Percentiles rank a stretch among this genome's conserved stretches.
phyloP scores from a whole-genome alignment of 2,329 filamentous ascomycete genomes.

The Ophioceras dolichostomum region DNA sequence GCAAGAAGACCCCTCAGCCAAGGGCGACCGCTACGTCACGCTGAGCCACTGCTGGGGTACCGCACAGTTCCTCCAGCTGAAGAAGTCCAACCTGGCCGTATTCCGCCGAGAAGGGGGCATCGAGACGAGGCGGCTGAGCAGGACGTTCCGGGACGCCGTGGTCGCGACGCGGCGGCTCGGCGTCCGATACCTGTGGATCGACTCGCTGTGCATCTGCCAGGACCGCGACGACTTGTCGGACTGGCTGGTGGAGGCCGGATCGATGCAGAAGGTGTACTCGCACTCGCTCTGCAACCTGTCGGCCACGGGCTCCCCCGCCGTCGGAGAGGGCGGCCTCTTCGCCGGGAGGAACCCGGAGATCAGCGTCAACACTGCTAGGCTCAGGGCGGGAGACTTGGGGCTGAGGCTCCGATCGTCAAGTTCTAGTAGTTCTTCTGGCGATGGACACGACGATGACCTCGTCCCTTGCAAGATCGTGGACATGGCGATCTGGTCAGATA shows the following conservation, averaged over 20 bases:
- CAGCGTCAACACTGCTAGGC: not conserved
- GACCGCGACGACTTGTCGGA: slow-evolving; percentile 1
- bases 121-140: slow-evolving; percentile 1
- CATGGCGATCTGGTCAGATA: not conserved
- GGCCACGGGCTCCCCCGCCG: not conserved
- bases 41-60: not conserved
- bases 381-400: not conserved
- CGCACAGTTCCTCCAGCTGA: not conserved
- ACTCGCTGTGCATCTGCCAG: slow-evolving; percentile 4
- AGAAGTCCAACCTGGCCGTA: not conserved
- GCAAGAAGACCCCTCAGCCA: not conserved
- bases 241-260: slow-evolving; percentile 3
- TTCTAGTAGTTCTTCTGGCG: slow-evolving; percentile 17
- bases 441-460: slow-evolving; percentile 15
- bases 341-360: not conserved
- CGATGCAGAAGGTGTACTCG: slow-evolving; percentile 6
- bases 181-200: slow-evolving; percentile 4
- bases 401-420: slow-evolving; percentile 17
- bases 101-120: slow-evolving; percentile 3
- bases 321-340: not conserved
- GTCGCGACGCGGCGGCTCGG: not conserved
- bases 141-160: slow-evolving; percentile 7
- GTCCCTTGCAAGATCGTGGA: not conserved
- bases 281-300: slow-evolving; percentile 1
- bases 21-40: not conserved